Percentiles rank a stretch among this genome's conserved stretches.
Conservation (phyloP, 768 basidiomycete genomes). For the Agaricus blazei region DNA sequence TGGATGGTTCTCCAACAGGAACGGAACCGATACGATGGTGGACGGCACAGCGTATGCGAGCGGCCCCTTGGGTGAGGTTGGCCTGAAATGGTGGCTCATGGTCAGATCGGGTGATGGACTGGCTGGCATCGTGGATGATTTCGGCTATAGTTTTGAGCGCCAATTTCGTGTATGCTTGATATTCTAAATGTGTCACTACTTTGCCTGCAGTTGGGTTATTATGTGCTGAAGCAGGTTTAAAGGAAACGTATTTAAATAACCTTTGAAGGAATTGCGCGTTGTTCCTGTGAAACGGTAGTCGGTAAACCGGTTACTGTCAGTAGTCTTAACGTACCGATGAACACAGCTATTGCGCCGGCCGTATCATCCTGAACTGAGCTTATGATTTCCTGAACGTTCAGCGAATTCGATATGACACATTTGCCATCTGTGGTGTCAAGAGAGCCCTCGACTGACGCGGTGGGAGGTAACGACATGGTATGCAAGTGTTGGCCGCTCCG, state of each 20-base stretch:
- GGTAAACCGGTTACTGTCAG: not conserved
- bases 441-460: slow-evolving; percentile 39
- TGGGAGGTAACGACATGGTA: slow-evolving; percentile 7
- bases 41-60: slow-evolving; percentile 56
- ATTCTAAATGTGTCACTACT: slow-evolving; percentile 67
- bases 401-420: slow-evolving; percentile 56
- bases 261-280: slow-evolving; percentile 82
- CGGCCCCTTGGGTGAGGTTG: slow-evolving; percentile 16
- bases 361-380: slow-evolving; percentile 54
- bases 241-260: slow-evolving; percentile 24
- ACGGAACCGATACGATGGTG: slow-evolving; percentile 77
- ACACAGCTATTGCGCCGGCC: slow-evolving; percentile 70
- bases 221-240: not conserved
- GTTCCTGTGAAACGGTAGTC: slow-evolving; percentile 35
- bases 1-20: slow-evolving; percentile 75
- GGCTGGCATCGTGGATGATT: slow-evolving; percentile 46
- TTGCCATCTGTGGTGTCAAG: slow-evolving; percentile 40
- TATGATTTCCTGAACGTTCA: slow-evolving; percentile 57
- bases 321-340: slow-evolving; percentile 48
- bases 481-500: not conserved
- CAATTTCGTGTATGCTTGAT: slow-evolving; percentile 78
- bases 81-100: slow-evolving; percentile 26
- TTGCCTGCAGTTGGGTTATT: slow-evolving; percentile 41
- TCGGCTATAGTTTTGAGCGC: slow-evolving; percentile 72
- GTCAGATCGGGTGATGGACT: slow-evolving; percentile 36